Conservation (phyloP, 2,329 filamentous ascomycete species). For the Pestalotiopsis sp. region DNA sequence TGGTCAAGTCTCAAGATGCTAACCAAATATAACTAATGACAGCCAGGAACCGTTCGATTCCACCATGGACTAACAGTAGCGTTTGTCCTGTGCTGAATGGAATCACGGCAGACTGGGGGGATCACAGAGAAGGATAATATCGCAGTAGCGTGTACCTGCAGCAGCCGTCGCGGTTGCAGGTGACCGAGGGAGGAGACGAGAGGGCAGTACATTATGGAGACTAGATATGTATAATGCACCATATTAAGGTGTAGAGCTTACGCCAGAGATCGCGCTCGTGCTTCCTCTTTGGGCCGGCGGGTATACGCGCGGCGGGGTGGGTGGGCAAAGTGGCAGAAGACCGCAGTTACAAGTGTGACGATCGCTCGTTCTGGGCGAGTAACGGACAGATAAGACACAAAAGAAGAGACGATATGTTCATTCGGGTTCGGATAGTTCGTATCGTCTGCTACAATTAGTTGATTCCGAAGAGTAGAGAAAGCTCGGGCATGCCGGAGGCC, state of each 20-base stretch:
- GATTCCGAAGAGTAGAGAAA: not conserved
- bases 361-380: not conserved
- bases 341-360: not conserved
- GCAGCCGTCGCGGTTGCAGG: not conserved
- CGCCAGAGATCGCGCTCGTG: not conserved
- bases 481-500: not conserved
- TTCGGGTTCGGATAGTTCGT: not conserved
- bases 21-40: too few species aligned
- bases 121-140: not conserved
- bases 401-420: not conserved
- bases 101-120: too few species aligned
- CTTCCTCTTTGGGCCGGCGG: constrained; percentile 7
- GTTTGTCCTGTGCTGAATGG: too few species aligned
- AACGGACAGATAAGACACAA: not conserved
- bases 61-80: too few species aligned
- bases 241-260: constrained; percentile 9
- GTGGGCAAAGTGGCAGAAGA: not conserved
- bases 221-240: constrained; percentile 1
- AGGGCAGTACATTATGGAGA: not conserved
- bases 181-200: not conserved
- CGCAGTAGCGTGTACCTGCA: constrained; percentile 2
- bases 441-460: not conserved
- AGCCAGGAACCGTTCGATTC: too few species aligned
- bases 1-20: too few species aligned
- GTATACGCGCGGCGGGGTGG: constrained; percentile 4